Evolutionary conservation across 2,329 filamentous ascomycete species (phyloP).

Genomic region (Fusarium marasasianum): DNA sequence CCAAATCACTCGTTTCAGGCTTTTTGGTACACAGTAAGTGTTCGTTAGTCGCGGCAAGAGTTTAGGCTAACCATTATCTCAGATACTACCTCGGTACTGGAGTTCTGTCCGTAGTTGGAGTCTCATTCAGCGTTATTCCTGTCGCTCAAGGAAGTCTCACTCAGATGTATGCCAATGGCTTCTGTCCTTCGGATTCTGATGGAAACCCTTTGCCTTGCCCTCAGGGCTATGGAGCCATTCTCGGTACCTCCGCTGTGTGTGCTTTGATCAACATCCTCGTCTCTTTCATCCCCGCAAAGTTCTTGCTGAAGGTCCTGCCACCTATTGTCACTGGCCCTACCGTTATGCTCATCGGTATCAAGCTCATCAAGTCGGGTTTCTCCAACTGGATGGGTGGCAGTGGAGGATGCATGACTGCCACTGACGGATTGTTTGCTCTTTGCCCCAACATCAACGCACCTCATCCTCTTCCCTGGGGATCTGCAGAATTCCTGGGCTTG

Average conservation of each 20-base stretch:
- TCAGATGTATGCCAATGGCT: conserved; percentile 83
- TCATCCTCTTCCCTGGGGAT: conserved; percentile 79
- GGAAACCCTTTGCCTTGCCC: conserved; percentile 79
- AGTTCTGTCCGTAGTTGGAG: conserved; percentile 80
- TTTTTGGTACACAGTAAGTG: conserved; percentile 69
- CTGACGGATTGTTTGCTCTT: conserved; percentile 66
- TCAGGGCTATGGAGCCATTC: conserved; percentile 75
- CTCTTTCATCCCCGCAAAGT: conserved; percentile 75
- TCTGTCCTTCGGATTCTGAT: conserved; percentile 66
- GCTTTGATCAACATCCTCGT: conserved; percentile 76
- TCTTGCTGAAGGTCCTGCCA: conserved; percentile 78
- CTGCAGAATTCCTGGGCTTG: conserved; percentile 79
- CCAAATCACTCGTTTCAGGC: conserved; percentile 81
- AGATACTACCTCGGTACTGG: conserved; percentile 83
- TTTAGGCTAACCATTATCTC: neutral
- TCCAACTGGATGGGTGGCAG: conserved; percentile 81
- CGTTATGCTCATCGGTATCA: conserved; percentile 76
- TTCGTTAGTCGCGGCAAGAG: neutral
- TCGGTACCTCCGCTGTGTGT: conserved; percentile 74
- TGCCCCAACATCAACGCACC: conserved; percentile 76
- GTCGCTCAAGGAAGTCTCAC: conserved; percentile 70
- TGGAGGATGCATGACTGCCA: conserved; percentile 62
- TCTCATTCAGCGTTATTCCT: conserved; percentile 48
- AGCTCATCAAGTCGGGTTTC: conserved; percentile 76
- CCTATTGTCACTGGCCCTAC: conserved; percentile 81